Evolutionary conservation across 140 eudicot species (phyloP), one percentile per base, ranked within the genome.

Genomic region (Senecio squalidus): DNA sequence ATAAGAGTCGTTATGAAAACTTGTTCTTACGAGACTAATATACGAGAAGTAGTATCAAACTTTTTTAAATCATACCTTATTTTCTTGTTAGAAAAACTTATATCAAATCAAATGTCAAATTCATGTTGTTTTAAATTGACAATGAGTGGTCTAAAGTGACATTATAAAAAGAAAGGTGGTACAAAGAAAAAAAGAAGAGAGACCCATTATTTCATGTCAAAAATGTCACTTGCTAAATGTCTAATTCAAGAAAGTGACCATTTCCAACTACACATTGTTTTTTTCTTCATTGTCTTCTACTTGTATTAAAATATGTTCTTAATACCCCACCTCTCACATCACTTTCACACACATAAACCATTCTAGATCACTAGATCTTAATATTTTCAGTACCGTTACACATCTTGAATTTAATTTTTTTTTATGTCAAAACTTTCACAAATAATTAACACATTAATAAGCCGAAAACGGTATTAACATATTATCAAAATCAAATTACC

Each of bases 231-330:
- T 39, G 51, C 66, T 68, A 50, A 36, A 64, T 48, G 88, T 80
- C 84, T 64, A 72, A 69, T 45, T 81, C 85, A 66, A 45, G 88
- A 83, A 77, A 77, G 77, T 45, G 92, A 83, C 92, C 80, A 67
- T 72, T 86, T 83, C 88, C 92, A 78, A 77, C 88, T 70, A 78
- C 65, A 23, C 30, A 14, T 78, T 76, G 80, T 74, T 80, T 71
- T 70, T 82, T 76, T 72, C 70, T 63, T 56, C 18, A 34, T 70
- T 89, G 95, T 85, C 89, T 11, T 77, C 69, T 82, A 71, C 46
- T 76, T 46, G 59, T 74, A 72, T 82, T 69, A 95, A 75, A 70
- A 73, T 77, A 76, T 68, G 95, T 73, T 86, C 70, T 75, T 44
- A 55, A 45, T 34, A 46, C 59, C 73, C 67, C 57, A 67, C 74